These are phyloP conservation scores for Cutaneotrichosporon sp. DNA, from an alignment of 1,284 basidiomycete species.

Conservation along the genomic window DNA sequence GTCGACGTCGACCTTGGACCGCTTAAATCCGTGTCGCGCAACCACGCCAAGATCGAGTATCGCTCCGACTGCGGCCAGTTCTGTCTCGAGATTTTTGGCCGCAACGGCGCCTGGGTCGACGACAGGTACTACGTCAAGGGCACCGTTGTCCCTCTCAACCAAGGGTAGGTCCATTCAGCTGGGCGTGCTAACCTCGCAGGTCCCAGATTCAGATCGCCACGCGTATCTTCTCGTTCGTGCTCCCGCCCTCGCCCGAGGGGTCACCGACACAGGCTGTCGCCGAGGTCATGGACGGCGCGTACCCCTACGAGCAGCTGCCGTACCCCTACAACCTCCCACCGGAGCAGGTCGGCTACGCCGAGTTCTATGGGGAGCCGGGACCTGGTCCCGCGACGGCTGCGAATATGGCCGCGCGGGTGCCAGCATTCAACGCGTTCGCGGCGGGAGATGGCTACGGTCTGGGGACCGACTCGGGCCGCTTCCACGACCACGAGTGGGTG, in stretches of 20 bases:
- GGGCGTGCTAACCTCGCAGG: constrained; percentile 51
- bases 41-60: constrained; percentile 90
- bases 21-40: constrained; percentile 90
- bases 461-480: constrained; percentile 22
- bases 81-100: constrained; percentile 81
- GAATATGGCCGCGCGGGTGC: constrained; percentile 31
- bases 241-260: constrained; percentile 56
- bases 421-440: constrained; percentile 46
- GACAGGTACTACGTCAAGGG: constrained; percentile 89
- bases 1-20: constrained; percentile 96
- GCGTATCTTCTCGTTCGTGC: constrained; percentile 92
- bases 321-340: constrained; percentile 43
- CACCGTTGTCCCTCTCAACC: constrained; percentile 71
- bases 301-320: constrained; percentile 28
- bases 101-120: constrained; percentile 97
- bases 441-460: constrained; percentile 36
- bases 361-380: constrained; percentile 41
- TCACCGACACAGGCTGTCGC: constrained; percentile 30
- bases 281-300: constrained; percentile 22
- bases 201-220: constrained; percentile 99
- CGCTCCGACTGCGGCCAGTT: constrained; percentile 62
- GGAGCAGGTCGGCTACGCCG: constrained; percentile 37
- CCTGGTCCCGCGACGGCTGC: constrained; percentile 36
- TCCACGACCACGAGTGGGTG: constrained; percentile 22
- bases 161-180: constrained; percentile 58